Evolutionary conservation across 2,329 filamentous ascomycete genomes (phyloP).

Genomic region (Aschersonia sp.): DNA sequence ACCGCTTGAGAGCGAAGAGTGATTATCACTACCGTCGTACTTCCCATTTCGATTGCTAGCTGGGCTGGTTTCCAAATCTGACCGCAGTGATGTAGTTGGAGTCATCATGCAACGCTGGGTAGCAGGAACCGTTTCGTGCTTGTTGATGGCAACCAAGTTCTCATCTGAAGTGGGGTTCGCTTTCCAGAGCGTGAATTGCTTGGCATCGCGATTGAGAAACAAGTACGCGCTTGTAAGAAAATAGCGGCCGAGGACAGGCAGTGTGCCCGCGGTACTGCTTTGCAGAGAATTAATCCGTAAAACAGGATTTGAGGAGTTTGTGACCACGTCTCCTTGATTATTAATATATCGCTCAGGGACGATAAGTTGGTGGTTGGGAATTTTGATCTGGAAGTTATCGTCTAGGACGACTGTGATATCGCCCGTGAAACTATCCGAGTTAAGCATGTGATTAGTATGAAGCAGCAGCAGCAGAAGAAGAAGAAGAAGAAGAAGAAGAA

Average conservation of each 20-base stretch:
- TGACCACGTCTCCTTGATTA: neutral
- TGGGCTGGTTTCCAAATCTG: neutral
- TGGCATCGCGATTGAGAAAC: constrained; percentile 4
- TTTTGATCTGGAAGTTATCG: neutral
- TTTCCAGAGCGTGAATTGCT: constrained; percentile 6
- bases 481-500: too few relatives aligned
- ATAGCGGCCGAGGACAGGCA: constrained; percentile 5
- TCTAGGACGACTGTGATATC: constrained; percentile 3
- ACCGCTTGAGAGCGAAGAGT: neutral
- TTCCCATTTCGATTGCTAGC: neutral
- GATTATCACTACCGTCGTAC: neutral
- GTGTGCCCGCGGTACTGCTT: neutral
- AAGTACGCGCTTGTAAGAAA: constrained; percentile 7
- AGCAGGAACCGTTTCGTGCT: constrained; percentile 10
- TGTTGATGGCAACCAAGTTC: constrained; percentile 4
- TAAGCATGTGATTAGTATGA: neutral
- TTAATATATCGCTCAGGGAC: constrained; percentile 2
- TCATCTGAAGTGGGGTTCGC: constrained; percentile 4
- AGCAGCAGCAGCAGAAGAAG: too few relatives aligned
- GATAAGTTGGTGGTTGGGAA: constrained; percentile 6
- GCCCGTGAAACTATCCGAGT: neutral
- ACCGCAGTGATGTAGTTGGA: constrained; percentile 21
- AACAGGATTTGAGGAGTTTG: neutral
- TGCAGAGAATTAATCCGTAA: constrained; percentile 3
- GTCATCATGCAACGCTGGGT: constrained; percentile 31